phyloP scores from a whole-genome alignment of 148 eudicot genomes.

The Amaranthus cruentus region DNA sequence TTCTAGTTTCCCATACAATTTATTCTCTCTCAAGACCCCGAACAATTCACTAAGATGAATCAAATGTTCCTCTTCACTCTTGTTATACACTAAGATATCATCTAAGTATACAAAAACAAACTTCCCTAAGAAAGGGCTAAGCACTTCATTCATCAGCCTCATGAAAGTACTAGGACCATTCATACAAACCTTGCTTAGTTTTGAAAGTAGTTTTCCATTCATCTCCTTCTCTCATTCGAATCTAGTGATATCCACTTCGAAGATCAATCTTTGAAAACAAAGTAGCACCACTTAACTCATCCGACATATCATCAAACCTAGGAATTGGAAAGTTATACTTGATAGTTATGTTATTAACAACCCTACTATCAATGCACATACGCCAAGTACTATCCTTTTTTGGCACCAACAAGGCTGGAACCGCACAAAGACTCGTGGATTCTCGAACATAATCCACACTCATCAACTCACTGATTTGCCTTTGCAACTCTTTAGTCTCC shows the following conservation, averaged over 20 bases:
- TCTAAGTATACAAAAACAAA: background rate
- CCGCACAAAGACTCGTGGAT: background rate
- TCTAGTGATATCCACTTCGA: background rate
- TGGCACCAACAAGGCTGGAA: background rate
- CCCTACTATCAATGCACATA: background rate
- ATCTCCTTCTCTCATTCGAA: background rate
- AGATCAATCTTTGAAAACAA: background rate
- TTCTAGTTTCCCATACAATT: background rate
- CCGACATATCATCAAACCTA: background rate
- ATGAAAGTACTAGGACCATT: background rate
- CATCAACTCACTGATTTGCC: background rate
- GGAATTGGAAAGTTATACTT: background rate
- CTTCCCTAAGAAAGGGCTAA: background rate
- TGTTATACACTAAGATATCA: background rate
- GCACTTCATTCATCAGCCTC: background rate
- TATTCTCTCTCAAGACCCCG: background rate
- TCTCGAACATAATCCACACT: background rate
- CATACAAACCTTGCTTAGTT: background rate
- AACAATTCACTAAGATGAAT: background rate
- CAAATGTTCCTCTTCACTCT: background rate
- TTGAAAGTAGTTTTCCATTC: constrained; percentile 1
- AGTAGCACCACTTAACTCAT: background rate
- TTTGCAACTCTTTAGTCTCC: background rate
- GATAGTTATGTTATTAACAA: constrained; percentile 3
- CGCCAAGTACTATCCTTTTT: background rate